Evolutionary conservation across 2,329 filamentous ascomycete genomes (phyloP).

Genomic region (Huntiella abstrusa): DNA sequence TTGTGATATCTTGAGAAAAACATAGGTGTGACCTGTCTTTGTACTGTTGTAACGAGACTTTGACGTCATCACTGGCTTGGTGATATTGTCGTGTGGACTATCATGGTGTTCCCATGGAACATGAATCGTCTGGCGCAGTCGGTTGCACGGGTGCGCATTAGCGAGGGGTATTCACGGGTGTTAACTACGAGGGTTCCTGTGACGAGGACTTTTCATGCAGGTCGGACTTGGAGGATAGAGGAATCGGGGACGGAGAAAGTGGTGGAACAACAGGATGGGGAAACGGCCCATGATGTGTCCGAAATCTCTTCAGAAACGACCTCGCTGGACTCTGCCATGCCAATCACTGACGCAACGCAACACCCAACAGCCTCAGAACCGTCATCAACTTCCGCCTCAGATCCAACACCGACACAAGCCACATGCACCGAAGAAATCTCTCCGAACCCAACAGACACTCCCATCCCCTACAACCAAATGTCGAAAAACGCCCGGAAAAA

Average conservation of each 20-base stretch:
- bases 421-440: not conserved
- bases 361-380: not conserved
- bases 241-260: not conserved
- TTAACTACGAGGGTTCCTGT: not conserved
- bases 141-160: conserved; percentile 1
- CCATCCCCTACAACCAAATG: not conserved
- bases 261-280: not conserved
- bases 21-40: too few relatives aligned
- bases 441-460: not conserved
- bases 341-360: too few relatives aligned
- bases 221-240: not conserved
- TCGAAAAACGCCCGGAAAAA: not conserved
- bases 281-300: too few relatives aligned
- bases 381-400: not conserved
- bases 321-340: not conserved
- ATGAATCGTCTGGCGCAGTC: conserved; percentile 3
- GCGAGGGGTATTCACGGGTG: too few relatives aligned
- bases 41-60: too few relatives aligned
- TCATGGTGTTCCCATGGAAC: not conserved
- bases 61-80: not conserved
- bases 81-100: not conserved
- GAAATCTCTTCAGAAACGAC: not conserved
- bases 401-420: not conserved
- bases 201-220: conserved; percentile 1
- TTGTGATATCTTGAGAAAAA: not conserved